These are phyloP conservation scores for Trypanosoma conorhini DNA, from an alignment of 208 protist species.

Conservation along the genomic window DNA sequence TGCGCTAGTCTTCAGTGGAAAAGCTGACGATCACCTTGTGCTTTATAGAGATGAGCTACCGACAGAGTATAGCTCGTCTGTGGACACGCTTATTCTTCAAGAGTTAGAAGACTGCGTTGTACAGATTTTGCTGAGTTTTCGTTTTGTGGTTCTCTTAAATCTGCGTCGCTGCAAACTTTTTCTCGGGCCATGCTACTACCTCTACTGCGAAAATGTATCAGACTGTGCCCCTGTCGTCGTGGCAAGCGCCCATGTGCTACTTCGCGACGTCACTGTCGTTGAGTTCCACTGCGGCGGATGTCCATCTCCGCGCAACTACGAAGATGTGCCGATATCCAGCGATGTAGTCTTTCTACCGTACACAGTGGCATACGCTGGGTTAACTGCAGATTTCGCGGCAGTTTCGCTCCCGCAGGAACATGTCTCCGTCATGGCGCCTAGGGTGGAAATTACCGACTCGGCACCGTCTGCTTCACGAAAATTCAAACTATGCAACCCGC, in stretches of 20 bases:
- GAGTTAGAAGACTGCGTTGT: conserved; percentile 54
- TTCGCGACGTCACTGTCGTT: conserved; percentile 28
- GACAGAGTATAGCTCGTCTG: conserved; percentile 16
- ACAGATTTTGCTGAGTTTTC: conserved; percentile 49
- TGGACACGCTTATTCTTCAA: conserved; percentile 61
- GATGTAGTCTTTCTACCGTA: conserved; percentile 38
- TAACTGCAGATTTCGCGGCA: conserved; percentile 57
- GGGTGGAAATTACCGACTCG: background rate
- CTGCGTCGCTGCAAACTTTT: conserved; percentile 47
- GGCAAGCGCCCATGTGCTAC: conserved; percentile 33
- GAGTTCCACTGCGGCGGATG: conserved; percentile 26
- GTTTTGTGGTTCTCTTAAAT: conserved; percentile 56
- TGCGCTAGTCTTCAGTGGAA: conserved; percentile 40
- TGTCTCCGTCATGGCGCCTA: background rate
- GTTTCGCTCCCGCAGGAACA: conserved; percentile 58
- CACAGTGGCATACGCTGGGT: conserved; percentile 53
- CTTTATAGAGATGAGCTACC: conserved; percentile 40
- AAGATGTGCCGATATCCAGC: background rate
- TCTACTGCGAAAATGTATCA: conserved; percentile 44
- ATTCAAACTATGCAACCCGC: conserved; percentile 17
- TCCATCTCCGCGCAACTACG: conserved; percentile 4
- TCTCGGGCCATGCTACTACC: conserved; percentile 59
- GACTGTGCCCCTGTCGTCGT: conserved; percentile 45
- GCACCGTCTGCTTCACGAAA: background rate
- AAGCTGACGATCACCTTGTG: conserved; percentile 26